Base-by-base conservation (phyloP, 352 stramenopile species). In the Pythium insidiosum region DNA sequence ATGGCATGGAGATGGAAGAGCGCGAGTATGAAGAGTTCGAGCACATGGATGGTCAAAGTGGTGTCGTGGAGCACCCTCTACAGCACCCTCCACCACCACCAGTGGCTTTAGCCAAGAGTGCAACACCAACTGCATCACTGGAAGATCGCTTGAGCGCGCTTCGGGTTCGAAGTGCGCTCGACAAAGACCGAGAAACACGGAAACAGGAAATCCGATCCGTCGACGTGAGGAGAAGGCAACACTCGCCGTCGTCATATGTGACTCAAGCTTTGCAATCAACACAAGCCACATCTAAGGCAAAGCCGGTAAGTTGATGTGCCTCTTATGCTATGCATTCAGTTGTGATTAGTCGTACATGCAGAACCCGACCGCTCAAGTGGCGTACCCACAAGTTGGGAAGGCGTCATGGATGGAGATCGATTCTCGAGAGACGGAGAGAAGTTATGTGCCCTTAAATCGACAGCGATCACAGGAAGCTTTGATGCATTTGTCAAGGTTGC, bases 1-100 rank as follows among this genome's bases (percentile, higher is more conserved):
- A 88, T 57, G 78, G 78, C 13, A 90, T 90, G 74, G 66, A 87
- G 46, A 55, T 60, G 2, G 70, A 84, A 38, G 78, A 90, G 37
- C 42, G 58, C 2, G 72, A 85, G 30, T 65, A 74, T 30, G 55
- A 83, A 43, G 57, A 82, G 30, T 81, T 85, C 36, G 65, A 79
- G 22, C 51, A 57, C 20, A 50, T 59, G 20, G 60, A 47, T 5
- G 48, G 64, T 18, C 53, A 61, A 44, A 56, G 50, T 19, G 56
- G 5, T 16, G 43, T 55, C 7, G 11, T 30, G 4, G 19, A 29
- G 21, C 31, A 5, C n/a, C 22, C 13, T n/a, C n/a, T 15, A 41
- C 12, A 37, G 19, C 24, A 21, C 10, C 36, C 40, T 19, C 44
- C 40, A 15, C 47, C 43, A 19, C 24, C 44, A 20, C 23, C 36